Evolutionary conservation across 1,284 basidiomycete genomes (phyloP), one percentile per base, ranked within the genome.

Genomic region (Mycosarcoma maydis): DNA sequence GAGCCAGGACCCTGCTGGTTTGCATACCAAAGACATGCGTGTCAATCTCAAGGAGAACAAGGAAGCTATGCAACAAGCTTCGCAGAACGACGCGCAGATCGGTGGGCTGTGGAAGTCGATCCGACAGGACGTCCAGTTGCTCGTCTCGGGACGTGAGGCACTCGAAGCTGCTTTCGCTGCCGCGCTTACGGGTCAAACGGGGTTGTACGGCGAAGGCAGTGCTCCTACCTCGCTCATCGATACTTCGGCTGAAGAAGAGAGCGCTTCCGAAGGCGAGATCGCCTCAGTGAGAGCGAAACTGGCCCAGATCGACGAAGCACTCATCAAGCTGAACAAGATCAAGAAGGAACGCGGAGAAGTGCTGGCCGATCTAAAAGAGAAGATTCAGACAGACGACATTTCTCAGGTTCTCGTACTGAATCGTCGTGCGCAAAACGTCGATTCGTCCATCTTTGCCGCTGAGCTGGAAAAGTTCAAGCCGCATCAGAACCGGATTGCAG

Each of bases 381-480:
- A 92, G 92, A 88, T 98, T 41, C 96, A 97, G 87, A 86, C 87
- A 26, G 96, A 98, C 83, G 96, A 98, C 76, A 95, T 98, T 9
- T 98, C 94, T 0, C 93, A 96, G 79, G 85, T 97, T 0, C 87
- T 98, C 1, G 87, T 98, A 2, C 87, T 98, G 48, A 96, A 97
- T 80, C 88, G 92, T 14, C 90, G 94, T 8, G 90, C 92, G 62
- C 87, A 88, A 23, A 88, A 89, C 33, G 90, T 91, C 4, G 93
- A 98, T 73, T 89, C 91, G 0, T 87, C 91, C 1, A 85, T 98
- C 16, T 98, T 98, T 76, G 91, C 92, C 0, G 87, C 89, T 6
- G 94, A 98, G 82, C 87, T 98, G 16, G 94, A 97, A 82, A 98
- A 98, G 83, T 98, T 97, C 85, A 86, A 88, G 20, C 92, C 94